Evolutionary conservation across 2,329 filamentous ascomycete species (phyloP).

Genomic region (Phialemonium atrogriseum): DNA sequence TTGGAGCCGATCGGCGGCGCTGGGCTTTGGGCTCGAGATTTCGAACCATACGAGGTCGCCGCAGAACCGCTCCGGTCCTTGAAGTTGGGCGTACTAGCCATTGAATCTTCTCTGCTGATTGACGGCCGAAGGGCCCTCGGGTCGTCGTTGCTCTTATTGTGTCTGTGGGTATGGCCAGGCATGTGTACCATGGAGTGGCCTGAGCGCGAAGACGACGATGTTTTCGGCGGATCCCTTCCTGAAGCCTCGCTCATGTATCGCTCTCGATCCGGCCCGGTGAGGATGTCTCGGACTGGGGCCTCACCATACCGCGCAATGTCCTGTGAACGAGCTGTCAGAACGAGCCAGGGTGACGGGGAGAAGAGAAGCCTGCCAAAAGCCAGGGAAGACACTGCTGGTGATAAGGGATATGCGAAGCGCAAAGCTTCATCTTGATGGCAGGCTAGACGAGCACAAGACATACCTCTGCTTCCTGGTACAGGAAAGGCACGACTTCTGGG

Average conservation of each 20-base stretch:
- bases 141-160: conserved; percentile 64
- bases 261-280: conserved; percentile 61
- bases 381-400: no score
- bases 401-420: no score
- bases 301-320: conserved; percentile 72
- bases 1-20: conserved; percentile 53
- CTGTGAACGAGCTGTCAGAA: no score
- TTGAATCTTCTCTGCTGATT: conserved; percentile 67
- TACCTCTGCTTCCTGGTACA: conserved; percentile 81
- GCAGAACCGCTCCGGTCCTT: conserved; percentile 48
- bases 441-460: conserved; percentile 33
- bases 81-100: conserved; percentile 31
- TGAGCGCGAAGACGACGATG: conserved; percentile 54
- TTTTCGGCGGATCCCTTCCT: conserved; percentile 44
- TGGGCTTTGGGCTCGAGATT: conserved; percentile 67
- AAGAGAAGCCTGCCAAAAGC: neutral
- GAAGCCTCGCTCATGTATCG: conserved; percentile 48
- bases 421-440: neutral
- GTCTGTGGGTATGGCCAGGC: conserved; percentile 54
- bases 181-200: conserved; percentile 56
- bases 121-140: conserved; percentile 60
- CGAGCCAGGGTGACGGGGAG: no score
- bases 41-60: conserved; percentile 33
- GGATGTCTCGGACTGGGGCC: conserved; percentile 63
- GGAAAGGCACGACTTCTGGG: conserved; percentile 94